Base-by-base conservation (phyloP, 306 rosid species). In the Rubus idaeus region DNA sequence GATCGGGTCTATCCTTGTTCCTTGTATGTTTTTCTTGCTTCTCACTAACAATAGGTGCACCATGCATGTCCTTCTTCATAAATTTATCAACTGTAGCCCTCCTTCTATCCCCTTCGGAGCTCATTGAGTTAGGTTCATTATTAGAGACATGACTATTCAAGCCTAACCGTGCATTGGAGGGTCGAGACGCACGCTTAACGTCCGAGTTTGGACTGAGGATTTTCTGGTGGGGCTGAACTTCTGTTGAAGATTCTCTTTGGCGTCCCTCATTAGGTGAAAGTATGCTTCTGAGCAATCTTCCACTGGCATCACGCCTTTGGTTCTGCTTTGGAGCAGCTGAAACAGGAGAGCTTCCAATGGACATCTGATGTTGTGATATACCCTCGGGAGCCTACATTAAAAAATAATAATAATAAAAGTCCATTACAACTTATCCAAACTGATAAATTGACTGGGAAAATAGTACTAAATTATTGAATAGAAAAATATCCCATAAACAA, bases 1-100 rank as follows among this genome's bases (percentile, higher is more conserved):
- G 97, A 83, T 95, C 99, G 74, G 99, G 99, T 81, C 99, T 90
- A 82, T 92, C 98, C 88, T 89, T 94, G 80, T 90, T 89, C 86
- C 96, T 88, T 47, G 95, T 89, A 67, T 91, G 97, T 56, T 85
- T 95, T 71, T 92, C 97, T 70, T 86, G 87, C 85, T 88, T 95
- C 71, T 92, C 97, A 77, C 82, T 77, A 23, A 72, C 72, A 52
- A 57, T 86, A 82, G 81, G 76, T 78, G 70, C 53, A 77, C 89
- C 89, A 87, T 86, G 90, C 47, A 51, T n/a, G 68, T 87, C 97
- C 79, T 80, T 86, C 76, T 87, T 92, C 0, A 66, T n/a, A n/a
- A 84, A 83, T 73, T 86, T 94, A n/a, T 82, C 89, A 20, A 83
- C 95, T 61, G 70, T 52, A 39, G 69, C 81, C 87, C 88, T 86